Percentiles rank a stretch among this genome's conserved stretches.
phyloP scores from a whole-genome alignment of 2,329 filamentous ascomycete species.

The Fusarium musae region DNA sequence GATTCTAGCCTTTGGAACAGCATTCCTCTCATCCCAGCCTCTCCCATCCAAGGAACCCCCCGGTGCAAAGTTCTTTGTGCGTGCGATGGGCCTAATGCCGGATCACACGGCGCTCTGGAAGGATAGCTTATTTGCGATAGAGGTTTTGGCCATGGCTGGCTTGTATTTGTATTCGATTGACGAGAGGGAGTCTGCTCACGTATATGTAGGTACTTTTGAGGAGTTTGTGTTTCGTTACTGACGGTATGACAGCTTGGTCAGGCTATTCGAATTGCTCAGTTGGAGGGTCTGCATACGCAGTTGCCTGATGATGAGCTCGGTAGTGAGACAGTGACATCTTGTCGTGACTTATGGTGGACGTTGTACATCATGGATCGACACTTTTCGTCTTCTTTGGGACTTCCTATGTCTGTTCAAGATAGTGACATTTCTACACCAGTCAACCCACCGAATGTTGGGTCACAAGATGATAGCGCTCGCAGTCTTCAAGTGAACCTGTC shows the following conservation, averaged over 20 bases:
- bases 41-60: slow-evolving; percentile 47
- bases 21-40: slow-evolving; percentile 36
- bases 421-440: slow-evolving; percentile 52
- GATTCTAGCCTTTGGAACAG: slow-evolving; percentile 55
- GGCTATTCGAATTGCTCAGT: slow-evolving; percentile 54
- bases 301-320: slow-evolving; percentile 52
- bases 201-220: slow-evolving; percentile 36
- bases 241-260: slow-evolving; percentile 48
- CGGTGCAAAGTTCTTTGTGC: slow-evolving; percentile 47
- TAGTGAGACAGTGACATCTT: slow-evolving; percentile 45
- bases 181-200: slow-evolving; percentile 49
- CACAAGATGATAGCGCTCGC: slow-evolving; percentile 46
- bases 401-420: slow-evolving; percentile 53
- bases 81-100: slow-evolving; percentile 52
- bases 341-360: slow-evolving; percentile 55
- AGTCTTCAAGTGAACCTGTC: slow-evolving; percentile 52
- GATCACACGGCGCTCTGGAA: slow-evolving; percentile 49
- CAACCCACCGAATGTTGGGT: slow-evolving; percentile 41
- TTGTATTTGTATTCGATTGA: slow-evolving; percentile 54
- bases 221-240: neutral
- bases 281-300: slow-evolving; percentile 55
- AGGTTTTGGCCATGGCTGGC: slow-evolving; percentile 50
- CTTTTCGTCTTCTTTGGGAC: slow-evolving; percentile 52
- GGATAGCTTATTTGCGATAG: slow-evolving; percentile 52
- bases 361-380: slow-evolving; percentile 55